These are phyloP conservation scores for Venturia asperata DNA, from an alignment of 2,329 filamentous ascomycete genomes.

Conservation along the genomic window DNA sequence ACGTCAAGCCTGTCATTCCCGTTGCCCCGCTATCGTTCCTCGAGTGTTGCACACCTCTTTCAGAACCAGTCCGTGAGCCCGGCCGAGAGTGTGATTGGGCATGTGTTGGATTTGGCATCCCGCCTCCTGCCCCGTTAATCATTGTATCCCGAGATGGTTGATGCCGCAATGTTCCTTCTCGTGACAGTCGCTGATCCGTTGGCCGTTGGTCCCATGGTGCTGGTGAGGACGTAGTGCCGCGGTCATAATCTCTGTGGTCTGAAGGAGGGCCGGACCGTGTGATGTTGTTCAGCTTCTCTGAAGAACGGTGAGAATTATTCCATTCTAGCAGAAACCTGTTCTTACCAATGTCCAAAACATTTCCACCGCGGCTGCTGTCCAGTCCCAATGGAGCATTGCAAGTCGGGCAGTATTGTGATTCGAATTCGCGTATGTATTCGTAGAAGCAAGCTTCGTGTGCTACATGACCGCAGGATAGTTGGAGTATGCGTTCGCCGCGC, in stretches of 20 bases:
- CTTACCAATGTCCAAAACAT: conserved; percentile 83
- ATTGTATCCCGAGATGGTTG: conserved; percentile 7
- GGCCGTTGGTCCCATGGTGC: conserved; percentile 18
- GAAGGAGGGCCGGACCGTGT: conserved; percentile 67
- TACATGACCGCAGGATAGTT: conserved; percentile 95
- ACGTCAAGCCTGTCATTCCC: conserved; percentile 51
- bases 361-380: conserved; percentile 87
- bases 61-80: background rate
- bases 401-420: conserved; percentile 87
- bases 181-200: conserved; percentile 1
- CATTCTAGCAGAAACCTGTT: conserved; percentile 21
- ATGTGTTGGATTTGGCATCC: background rate
- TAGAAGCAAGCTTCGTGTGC: conserved; percentile 98
- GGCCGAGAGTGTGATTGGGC: background rate
- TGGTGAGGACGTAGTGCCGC: conserved; percentile 10
- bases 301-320: conserved; percentile 7
- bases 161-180: conserved; percentile 13
- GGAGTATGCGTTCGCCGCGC: conserved; percentile 84
- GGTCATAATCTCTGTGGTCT: conserved; percentile 3
- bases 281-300: conserved; percentile 75
- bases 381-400: conserved; percentile 88
- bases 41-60: conserved; percentile 16
- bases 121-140: background rate
- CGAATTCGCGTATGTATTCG: conserved; percentile 92
- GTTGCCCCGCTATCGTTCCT: conserved; percentile 75